Evolutionary conservation across 371 early-diverging fungal species (phyloP).

Genomic region (Mucor indicus): DNA sequence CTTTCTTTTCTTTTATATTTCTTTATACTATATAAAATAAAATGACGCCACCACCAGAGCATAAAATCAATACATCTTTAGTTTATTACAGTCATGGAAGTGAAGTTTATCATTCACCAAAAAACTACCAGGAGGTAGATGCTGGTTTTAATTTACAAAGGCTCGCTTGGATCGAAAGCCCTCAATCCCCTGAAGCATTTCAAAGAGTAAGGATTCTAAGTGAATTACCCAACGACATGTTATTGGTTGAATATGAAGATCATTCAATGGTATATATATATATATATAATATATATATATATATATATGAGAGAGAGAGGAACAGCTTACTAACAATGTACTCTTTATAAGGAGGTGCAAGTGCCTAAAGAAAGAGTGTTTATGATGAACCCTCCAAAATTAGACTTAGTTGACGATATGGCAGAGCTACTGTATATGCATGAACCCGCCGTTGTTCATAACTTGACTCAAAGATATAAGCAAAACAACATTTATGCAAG

Average conservation of each 20-base stretch:
- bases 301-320: neutral
- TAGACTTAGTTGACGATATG: slow-evolving; percentile 98
- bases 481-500: slow-evolving; percentile 91
- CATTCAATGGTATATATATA: neutral
- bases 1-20: neutral
- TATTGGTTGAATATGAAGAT: slow-evolving; percentile 18
- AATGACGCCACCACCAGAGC: slow-evolving; percentile 14
- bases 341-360: slow-evolving; percentile 9
- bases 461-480: slow-evolving; percentile 88
- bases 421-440: slow-evolving; percentile 97
- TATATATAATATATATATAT: too few relatives aligned
- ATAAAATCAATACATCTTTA: neutral
- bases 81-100: slow-evolving; percentile 21
- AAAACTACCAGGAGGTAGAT: slow-evolving; percentile 7
- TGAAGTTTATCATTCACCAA: slow-evolving; percentile 18
- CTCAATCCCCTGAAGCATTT: slow-evolving; percentile 2
- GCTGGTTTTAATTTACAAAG: slow-evolving; percentile 22
- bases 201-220: slow-evolving; percentile 1
- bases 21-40: neutral
- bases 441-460: slow-evolving; percentile 98
- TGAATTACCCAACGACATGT: slow-evolving; percentile 2
- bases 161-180: slow-evolving; percentile 16
- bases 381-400: slow-evolving; percentile 99
- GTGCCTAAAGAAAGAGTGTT: slow-evolving; percentile 65
- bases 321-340: neutral